Conservation (phyloP, 2,329 filamentous ascomycete genomes). For the Monosporascus sp. region DNA sequence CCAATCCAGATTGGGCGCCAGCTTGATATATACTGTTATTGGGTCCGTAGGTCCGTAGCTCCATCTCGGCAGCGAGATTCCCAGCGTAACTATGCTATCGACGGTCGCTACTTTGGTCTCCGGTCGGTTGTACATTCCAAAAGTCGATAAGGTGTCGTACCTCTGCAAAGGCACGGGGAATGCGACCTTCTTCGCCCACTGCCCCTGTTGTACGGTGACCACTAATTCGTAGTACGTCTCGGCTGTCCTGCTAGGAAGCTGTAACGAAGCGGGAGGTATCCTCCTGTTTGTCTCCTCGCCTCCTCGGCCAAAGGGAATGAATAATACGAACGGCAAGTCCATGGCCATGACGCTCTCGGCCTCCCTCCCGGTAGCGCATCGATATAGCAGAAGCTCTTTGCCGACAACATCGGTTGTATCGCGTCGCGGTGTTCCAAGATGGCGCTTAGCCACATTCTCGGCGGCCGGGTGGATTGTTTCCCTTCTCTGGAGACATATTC, state of each 20-base stretch:
- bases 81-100: conserved; percentile 86
- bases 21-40: conserved; percentile 91
- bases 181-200: conserved; percentile 76
- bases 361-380: conserved; percentile 77
- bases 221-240: conserved; percentile 97
- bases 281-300: conserved; percentile 84
- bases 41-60: conserved; percentile 94
- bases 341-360: conserved; percentile 87
- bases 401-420: conserved; percentile 91
- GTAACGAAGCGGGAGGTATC: conserved; percentile 86
- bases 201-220: conserved; percentile 89
- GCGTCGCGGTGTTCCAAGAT: conserved; percentile 81
- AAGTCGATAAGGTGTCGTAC: conserved; percentile 95
- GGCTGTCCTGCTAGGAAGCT: conserved; percentile 85
- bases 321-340: conserved; percentile 95
- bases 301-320: conserved; percentile 90
- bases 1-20: conserved; percentile 90
- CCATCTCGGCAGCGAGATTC: conserved; percentile 89
- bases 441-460: conserved; percentile 88
- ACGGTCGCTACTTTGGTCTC: conserved; percentile 80
- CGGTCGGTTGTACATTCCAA: conserved; percentile 98
- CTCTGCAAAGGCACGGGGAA: conserved; percentile 87
- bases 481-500: conserved; percentile 86
- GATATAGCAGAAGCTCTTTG: conserved; percentile 89
- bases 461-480: conserved; percentile 96